phyloP scores from a whole-genome alignment of 441 rosid species.

The Pelargonium myrrhifolium region DNA sequence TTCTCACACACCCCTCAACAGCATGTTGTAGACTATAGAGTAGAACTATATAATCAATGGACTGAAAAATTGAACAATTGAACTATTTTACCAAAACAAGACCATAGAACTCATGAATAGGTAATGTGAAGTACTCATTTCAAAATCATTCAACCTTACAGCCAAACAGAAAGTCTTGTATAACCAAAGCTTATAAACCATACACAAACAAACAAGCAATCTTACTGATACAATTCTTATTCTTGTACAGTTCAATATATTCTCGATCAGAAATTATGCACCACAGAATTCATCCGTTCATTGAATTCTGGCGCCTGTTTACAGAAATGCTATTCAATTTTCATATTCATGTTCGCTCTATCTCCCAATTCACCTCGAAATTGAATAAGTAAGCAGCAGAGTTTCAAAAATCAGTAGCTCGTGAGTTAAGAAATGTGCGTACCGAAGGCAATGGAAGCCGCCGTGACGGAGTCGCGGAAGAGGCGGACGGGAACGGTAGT shows the following conservation, averaged over 20 bases:
- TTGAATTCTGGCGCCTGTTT: neutral
- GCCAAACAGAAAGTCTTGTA: neutral
- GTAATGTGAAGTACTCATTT: neutral
- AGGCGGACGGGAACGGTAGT: slow-evolving; percentile 72
- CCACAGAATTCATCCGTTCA: neutral
- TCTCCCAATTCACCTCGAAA: neutral
- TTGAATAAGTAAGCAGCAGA: neutral
- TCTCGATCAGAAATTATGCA: neutral
- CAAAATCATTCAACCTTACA: neutral
- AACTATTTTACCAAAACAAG: neutral
- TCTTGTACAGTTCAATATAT: neutral
- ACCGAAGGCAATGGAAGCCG: slow-evolving; percentile 85
- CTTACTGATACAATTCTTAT: neutral
- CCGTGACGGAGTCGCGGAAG: slow-evolving; percentile 57
- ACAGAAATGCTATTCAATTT: neutral
- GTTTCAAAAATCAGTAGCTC: neutral
- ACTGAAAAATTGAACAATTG: neutral
- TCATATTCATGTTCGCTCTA: neutral
- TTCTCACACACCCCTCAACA: no score
- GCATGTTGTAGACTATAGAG: no score
- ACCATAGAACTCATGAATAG: neutral
- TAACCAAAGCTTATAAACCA: neutral
- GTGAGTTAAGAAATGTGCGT: neutral
- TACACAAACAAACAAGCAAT: neutral
- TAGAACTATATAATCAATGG: no score